Evolutionary conservation across 345 rosid species (phyloP), one percentile per base, ranked within the genome.

Genomic region (Linum tenue): DNA sequence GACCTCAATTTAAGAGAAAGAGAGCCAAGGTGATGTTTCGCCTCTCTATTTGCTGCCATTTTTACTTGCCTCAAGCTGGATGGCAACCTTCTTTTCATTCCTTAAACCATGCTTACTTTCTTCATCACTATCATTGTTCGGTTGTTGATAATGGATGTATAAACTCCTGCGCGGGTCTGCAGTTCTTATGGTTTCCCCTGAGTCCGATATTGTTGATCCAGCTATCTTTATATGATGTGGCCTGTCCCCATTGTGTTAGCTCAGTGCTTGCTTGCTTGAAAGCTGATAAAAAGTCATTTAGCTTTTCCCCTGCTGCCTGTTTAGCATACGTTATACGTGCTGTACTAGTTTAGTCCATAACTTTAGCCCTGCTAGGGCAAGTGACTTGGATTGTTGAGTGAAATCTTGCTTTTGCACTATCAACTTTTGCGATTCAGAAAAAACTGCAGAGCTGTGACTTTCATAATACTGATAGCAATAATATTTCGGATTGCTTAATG

Each of bases 1-100:
- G 70, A 69, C 82, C 85, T 73, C 92, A 83, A 67, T 89, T 88
- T 72, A 91, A 95, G 79, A 80, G 95, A 72, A 91, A 86, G 44
- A 83, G 51, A 76, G 90, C 92, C 12, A 94, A 89, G 96, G 94
- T 86, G 65, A 58, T 37, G 37, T 35, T 31, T 3, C 38, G 41
- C 31, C 16, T 11, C 36, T 6, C n/a, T 35, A 7, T 67, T 58
- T 63, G 39, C 22, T 44, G 7, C 1, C 44, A 12, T 15, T 65
- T 15, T 44, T 12, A 31, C 8, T 40, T 63, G n/a, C 10, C 11
- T 51, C 8, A 1, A 50, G 39, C 44, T 43, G 57, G 12, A 64
- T 37, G 64, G 5, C 40, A 40, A 41, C 5, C 1, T 55, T 37
- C 16, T 40, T 44, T 44, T 44, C 3, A 44, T 44, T 44, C 51